These are phyloP conservation scores for Clarkia xantiana DNA, from an alignment of 345 rosid genomes.

Conservation along the genomic window DNA sequence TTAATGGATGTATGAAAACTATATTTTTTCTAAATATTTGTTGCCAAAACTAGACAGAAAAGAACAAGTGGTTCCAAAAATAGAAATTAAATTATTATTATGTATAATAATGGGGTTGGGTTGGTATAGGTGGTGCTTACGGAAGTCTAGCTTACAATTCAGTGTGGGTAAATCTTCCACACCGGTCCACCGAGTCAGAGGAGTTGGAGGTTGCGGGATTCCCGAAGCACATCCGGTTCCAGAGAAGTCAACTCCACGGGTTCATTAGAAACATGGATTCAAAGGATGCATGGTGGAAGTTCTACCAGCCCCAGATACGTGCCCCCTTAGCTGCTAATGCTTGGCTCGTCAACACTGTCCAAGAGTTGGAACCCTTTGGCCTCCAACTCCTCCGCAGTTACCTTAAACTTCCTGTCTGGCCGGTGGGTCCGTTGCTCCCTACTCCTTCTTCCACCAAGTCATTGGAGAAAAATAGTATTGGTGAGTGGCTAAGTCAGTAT, in stretches of 20 bases:
- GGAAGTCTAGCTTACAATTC: slow-evolving; percentile 24
- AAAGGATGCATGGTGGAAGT: slow-evolving; percentile 28
- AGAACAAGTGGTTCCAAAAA: no score
- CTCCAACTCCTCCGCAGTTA: slow-evolving; percentile 18
- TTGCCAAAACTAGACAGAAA: no score
- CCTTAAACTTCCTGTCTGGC: slow-evolving; percentile 24
- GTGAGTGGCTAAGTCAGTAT: slow-evolving; percentile 26
- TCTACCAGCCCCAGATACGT: slow-evolving; percentile 19
- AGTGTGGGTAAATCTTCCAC: slow-evolving; percentile 37
- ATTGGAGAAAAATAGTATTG: slow-evolving; percentile 13
- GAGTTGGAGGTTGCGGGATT: slow-evolving; percentile 31
- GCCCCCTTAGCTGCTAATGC: slow-evolving; percentile 17
- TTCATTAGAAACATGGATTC: slow-evolving; percentile 24
- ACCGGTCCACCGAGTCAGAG: slow-evolving; percentile 11
- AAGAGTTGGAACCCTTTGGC: slow-evolving; percentile 25
- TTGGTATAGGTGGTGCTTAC: slow-evolving; percentile 20
- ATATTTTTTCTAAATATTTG: no score
- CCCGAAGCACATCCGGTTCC: slow-evolving; percentile 25
- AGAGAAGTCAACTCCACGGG: slow-evolving; percentile 20
- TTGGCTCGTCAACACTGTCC: slow-evolving; percentile 26
- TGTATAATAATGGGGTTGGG: not conserved
- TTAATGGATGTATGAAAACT: no score
- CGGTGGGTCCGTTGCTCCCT: slow-evolving; percentile 34
- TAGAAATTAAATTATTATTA: not conserved
- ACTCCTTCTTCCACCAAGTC: slow-evolving; percentile 4